A percentile compares a stretch with the other conserved stretches of the same genome.
These are phyloP conservation scores for Gossypium aridum DNA, from an alignment of 441 rosid species.

Conservation along the genomic window DNA sequence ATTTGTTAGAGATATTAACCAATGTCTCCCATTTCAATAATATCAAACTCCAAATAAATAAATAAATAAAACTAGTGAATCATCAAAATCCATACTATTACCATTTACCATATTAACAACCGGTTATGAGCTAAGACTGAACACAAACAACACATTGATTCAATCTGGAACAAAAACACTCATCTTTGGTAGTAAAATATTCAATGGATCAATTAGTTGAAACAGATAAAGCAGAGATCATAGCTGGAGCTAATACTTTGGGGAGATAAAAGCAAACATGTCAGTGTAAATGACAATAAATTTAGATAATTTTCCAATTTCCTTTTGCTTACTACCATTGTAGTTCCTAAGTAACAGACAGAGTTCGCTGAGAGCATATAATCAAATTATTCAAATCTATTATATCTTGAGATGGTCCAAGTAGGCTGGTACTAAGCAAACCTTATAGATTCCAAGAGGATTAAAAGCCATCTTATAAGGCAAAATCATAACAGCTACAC, in stretches of 20 bases:
- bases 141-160: neutral
- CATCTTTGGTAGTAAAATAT: neutral
- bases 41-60: neutral
- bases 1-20: conserved; percentile 4
- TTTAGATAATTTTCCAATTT: neutral
- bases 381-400: neutral
- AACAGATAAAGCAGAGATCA: neutral
- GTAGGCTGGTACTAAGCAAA: neutral
- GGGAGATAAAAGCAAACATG: neutral
- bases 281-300: neutral
- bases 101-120: neutral
- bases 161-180: neutral
- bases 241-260: neutral
- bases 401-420: neutral
- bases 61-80: neutral
- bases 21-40: neutral
- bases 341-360: neutral
- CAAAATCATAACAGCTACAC: neutral
- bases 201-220: neutral
- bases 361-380: neutral
- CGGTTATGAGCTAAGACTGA: neutral
- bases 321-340: neutral
- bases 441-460: neutral
- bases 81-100: neutral
- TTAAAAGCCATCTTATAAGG: neutral